Conservation (phyloP, 345 rosid genomes). For the Murraya koenigii region DNA sequence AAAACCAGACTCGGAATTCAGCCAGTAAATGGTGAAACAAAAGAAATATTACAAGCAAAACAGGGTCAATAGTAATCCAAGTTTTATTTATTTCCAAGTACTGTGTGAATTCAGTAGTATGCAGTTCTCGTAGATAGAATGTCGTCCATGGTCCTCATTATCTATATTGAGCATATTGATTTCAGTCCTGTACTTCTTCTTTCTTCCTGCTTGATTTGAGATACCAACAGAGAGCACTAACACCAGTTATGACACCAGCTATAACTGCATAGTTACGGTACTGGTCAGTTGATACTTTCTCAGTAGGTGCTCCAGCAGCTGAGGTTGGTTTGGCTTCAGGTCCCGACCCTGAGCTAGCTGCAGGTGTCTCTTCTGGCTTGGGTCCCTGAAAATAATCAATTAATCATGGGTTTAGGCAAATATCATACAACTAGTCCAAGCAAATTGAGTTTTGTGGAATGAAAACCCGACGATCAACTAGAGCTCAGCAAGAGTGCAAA, state of each 20-base stretch:
- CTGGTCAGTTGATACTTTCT: constrained; percentile 71
- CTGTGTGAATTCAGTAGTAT: not conserved
- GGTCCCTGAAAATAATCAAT: constrained; percentile 53
- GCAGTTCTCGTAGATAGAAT: not conserved
- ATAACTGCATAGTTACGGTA: constrained; percentile 74
- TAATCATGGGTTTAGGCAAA: not conserved
- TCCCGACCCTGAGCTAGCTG: constrained; percentile 36
- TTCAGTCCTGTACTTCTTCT: constrained; percentile 60
- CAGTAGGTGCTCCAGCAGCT: constrained; percentile 48
- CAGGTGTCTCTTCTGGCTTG: constrained; percentile 55
- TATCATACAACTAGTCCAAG: not conserved
- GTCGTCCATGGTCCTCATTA: not conserved
- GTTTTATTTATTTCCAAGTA: constrained; percentile 17
- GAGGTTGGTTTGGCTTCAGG: constrained; percentile 46
- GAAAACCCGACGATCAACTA: not conserved
- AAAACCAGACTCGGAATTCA: not conserved
- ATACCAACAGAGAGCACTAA: constrained; percentile 89
- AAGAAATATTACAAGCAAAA: not conserved
- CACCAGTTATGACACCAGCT: constrained; percentile 60
- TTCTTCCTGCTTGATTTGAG: constrained; percentile 72
- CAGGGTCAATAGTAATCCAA: not conserved
- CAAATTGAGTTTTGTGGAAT: not conserved
- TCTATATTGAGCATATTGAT: not conserved
- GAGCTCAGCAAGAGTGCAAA: not conserved
- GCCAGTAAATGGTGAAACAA: not conserved